These are phyloP conservation scores for Aspergillus costaricaensis DNA, from an alignment of 2,329 filamentous ascomycete genomes.

Conservation along the genomic window DNA sequence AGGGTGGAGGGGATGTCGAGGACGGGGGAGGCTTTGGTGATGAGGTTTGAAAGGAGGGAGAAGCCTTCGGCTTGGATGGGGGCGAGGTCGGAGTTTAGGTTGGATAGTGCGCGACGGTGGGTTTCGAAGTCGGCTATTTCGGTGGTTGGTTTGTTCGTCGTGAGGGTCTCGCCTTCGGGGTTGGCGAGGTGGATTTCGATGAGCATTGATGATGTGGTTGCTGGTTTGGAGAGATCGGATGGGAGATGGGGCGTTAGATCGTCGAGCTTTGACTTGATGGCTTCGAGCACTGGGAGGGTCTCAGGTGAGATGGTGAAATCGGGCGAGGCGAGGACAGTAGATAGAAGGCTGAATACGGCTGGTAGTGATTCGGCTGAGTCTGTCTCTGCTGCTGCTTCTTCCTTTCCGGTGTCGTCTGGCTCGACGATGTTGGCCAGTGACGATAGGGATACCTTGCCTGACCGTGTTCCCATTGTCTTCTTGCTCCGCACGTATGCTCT, in stretches of 20 bases:
- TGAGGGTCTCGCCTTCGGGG: conserved; percentile 22
- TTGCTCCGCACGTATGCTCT: conserved; percentile 14
- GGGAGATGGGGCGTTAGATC: conserved; percentile 38
- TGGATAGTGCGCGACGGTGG: conserved; percentile 44
- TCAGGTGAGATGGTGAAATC: conserved; percentile 39
- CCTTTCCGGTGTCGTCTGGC: conserved; percentile 18
- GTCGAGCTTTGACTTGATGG: conserved; percentile 40
- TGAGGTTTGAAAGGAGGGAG: conserved; percentile 41
- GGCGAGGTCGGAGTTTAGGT: conserved; percentile 43
- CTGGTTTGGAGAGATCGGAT: conserved; percentile 36
- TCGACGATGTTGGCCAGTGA: conserved; percentile 40
- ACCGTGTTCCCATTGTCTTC: conserved; percentile 5
- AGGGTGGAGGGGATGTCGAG: conserved; percentile 48
- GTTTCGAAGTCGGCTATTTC: conserved; percentile 41
- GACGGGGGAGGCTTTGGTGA: conserved; percentile 44
- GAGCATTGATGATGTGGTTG: conserved; percentile 45
- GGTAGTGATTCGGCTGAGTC: conserved; percentile 42
- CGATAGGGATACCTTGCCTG: conserved; percentile 34
- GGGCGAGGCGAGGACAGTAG: conserved; percentile 45
- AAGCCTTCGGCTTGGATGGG: conserved; percentile 49
- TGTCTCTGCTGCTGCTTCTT: conserved; percentile 13
- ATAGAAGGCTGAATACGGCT: conserved; percentile 46
- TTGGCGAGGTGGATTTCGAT: conserved; percentile 43
- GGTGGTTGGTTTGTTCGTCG: conserved; percentile 21
- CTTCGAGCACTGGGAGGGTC: conserved; percentile 31